A percentile compares a stretch with the other conserved stretches of the same genome.
Conservation (phyloP, 129 eudicot species). For the Chrysanthemum lavandulifolium region DNA sequence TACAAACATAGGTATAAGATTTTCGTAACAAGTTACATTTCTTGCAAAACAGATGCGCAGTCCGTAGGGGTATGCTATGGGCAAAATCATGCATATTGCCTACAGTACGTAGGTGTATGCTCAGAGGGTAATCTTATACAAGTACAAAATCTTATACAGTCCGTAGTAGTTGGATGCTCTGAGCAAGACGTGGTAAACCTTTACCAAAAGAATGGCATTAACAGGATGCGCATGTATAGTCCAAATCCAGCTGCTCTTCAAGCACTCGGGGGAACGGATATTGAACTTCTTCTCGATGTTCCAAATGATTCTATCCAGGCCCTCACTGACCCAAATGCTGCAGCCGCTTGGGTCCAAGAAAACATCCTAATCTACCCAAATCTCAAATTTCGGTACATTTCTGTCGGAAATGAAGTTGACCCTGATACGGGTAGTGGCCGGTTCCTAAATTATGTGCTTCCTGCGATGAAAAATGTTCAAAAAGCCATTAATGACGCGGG, state of each 20-base stretch:
- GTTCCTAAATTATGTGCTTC: slow-evolving; percentile 15
- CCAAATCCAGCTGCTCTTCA: background rate
- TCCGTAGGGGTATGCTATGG: slow-evolving; percentile 46
- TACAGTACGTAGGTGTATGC: too few species aligned
- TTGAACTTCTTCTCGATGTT: slow-evolving; percentile 37
- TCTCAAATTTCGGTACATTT: slow-evolving; percentile 28
- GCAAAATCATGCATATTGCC: too few species aligned
- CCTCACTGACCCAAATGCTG: slow-evolving; percentile 21
- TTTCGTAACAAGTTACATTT: background rate
- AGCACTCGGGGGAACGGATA: slow-evolving; percentile 38
- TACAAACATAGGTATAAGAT: background rate
- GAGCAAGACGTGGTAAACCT: slow-evolving; percentile 31
- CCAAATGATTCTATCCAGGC: slow-evolving; percentile 29
- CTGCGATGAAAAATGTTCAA: slow-evolving; percentile 42
- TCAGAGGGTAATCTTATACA: too few species aligned
- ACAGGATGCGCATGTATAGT: background rate
- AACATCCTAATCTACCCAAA: slow-evolving; percentile 23
- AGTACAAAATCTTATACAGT: too few species aligned
- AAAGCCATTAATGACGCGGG: slow-evolving; percentile 32
- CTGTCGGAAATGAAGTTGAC: slow-evolving; percentile 12
- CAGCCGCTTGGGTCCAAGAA: slow-evolving; percentile 36
- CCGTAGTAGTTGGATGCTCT: too few species aligned
- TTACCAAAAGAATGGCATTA: slow-evolving; percentile 25
- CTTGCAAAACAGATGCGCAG: slow-evolving; percentile 24
- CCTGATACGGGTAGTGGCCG: background rate